Evolutionary conservation across 2,329 filamentous ascomycete species (phyloP).

Genomic region (Fusarium sp.): DNA sequence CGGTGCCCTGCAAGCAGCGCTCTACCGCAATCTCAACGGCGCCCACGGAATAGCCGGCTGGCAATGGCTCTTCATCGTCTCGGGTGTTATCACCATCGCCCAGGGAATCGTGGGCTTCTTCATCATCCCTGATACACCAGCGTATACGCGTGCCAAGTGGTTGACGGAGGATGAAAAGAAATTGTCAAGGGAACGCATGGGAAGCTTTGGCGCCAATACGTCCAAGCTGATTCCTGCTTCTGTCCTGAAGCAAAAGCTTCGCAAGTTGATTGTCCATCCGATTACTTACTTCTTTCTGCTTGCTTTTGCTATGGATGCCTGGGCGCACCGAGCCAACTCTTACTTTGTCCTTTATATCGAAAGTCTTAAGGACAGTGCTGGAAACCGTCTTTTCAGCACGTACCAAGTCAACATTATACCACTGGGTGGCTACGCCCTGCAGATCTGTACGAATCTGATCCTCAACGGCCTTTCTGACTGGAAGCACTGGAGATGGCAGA

Average conservation of each 20-base stretch:
- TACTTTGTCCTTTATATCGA: slow-evolving; percentile 54
- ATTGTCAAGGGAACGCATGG: slow-evolving; percentile 49
- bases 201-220: slow-evolving; percentile 48
- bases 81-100: slow-evolving; percentile 58
- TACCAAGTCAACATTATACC: slow-evolving; percentile 53
- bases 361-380: slow-evolving; percentile 47
- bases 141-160: slow-evolving; percentile 50
- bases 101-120: slow-evolving; percentile 58
- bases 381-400: slow-evolving; percentile 48
- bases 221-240: slow-evolving; percentile 47
- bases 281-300: slow-evolving; percentile 52
- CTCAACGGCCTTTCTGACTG: slow-evolving; percentile 55
- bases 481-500: slow-evolving; percentile 58
- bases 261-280: slow-evolving; percentile 49
- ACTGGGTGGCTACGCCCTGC: slow-evolving; percentile 50
- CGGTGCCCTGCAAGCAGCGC: slow-evolving; percentile 59
- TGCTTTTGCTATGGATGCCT: slow-evolving; percentile 50
- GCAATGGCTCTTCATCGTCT: slow-evolving; percentile 63
- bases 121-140: slow-evolving; percentile 53
- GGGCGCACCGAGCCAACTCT: slow-evolving; percentile 51
- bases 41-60: slow-evolving; percentile 58
- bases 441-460: slow-evolving; percentile 54
- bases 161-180: slow-evolving; percentile 49
- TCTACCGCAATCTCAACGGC: slow-evolving; percentile 59
- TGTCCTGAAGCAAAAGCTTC: slow-evolving; percentile 46